Percentiles rank a stretch among this genome's conserved stretches.
Evolutionary conservation across 106 monocot genomes (phyloP).

Genomic region (Hemerocallis citrina): DNA sequence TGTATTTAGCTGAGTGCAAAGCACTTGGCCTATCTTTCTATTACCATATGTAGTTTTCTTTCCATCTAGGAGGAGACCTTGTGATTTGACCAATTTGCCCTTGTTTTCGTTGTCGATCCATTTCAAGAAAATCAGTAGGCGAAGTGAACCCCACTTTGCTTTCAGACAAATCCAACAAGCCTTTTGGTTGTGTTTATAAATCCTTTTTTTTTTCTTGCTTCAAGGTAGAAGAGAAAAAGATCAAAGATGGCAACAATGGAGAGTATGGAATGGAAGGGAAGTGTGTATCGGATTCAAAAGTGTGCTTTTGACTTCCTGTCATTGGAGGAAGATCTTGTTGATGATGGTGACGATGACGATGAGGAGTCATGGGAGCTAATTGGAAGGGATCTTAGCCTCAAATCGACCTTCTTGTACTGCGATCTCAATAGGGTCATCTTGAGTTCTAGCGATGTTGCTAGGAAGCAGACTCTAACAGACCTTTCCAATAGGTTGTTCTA

Average conservation of each 20-base stretch:
- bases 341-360: too few species aligned
- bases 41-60: not conserved
- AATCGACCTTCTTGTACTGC: slow-evolving; percentile 63
- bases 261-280: slow-evolving; percentile 29
- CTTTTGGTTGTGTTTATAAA: not conserved
- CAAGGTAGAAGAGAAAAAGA: not conserved
- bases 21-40: not conserved
- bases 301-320: slow-evolving; percentile 45
- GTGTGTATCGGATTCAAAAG: slow-evolving; percentile 32
- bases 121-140: not conserved
- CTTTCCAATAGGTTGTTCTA: slow-evolving; percentile 48
- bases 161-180: not conserved
- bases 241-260: slow-evolving; percentile 21
- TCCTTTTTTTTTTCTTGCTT: not conserved
- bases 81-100: slow-evolving; percentile 6
- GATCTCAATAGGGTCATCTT: slow-evolving; percentile 65
- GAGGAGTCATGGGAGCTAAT: slow-evolving; percentile 45
- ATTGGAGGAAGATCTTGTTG: slow-evolving; percentile 39
- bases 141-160: slow-evolving; percentile 4
- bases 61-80: slow-evolving; percentile 1
- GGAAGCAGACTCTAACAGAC: slow-evolving; percentile 35
- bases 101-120: not conserved
- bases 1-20: not conserved
- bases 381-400: slow-evolving; percentile 47
- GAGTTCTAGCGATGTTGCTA: slow-evolving; percentile 16